Conservation (phyloP, 176 grass and related monocot genomes). For the Raddia guianensis region DNA sequence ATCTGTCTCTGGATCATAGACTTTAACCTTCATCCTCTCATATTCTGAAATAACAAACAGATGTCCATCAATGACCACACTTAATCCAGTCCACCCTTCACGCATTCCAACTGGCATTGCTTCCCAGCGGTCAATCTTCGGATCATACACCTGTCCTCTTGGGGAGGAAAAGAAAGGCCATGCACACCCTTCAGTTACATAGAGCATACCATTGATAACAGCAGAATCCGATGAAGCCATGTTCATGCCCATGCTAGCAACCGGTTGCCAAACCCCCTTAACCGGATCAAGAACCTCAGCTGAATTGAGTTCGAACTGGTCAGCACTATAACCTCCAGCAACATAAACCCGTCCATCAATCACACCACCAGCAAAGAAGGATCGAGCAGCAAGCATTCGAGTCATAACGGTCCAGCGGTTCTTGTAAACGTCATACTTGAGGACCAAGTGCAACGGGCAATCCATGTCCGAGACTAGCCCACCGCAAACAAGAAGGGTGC, state of each 20-base stretch:
- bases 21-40: conserved; percentile 83
- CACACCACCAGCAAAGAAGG: conserved; percentile 86
- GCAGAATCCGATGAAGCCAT: conserved; percentile 86
- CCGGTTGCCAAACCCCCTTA: conserved; percentile 59
- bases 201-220: conserved; percentile 63
- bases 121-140: conserved; percentile 64
- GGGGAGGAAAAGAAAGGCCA: conserved; percentile 93
- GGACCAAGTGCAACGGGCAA: conserved; percentile 82
- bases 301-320: conserved; percentile 83
- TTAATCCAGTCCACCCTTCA: conserved; percentile 84
- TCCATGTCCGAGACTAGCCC: conserved; percentile 97
- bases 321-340: conserved; percentile 78
- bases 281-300: conserved; percentile 72
- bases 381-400: conserved; percentile 74
- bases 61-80: conserved; percentile 50
- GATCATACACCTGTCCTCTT: conserved; percentile 77
- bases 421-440: conserved; percentile 70
- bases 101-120: conserved; percentile 82
- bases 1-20: conserved; percentile 66
- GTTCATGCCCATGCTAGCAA: conserved; percentile 75
- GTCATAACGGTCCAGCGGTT: conserved; percentile 77
- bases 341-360: conserved; percentile 75
- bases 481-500: conserved; percentile 78
- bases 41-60: conserved; percentile 89
- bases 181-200: conserved; percentile 79